A percentile compares a stretch with the other conserved stretches of the same genome.
These are phyloP conservation scores for Austroboletus niveus DNA, from an alignment of 1,284 basidiomycete species.

Conservation along the genomic window DNA sequence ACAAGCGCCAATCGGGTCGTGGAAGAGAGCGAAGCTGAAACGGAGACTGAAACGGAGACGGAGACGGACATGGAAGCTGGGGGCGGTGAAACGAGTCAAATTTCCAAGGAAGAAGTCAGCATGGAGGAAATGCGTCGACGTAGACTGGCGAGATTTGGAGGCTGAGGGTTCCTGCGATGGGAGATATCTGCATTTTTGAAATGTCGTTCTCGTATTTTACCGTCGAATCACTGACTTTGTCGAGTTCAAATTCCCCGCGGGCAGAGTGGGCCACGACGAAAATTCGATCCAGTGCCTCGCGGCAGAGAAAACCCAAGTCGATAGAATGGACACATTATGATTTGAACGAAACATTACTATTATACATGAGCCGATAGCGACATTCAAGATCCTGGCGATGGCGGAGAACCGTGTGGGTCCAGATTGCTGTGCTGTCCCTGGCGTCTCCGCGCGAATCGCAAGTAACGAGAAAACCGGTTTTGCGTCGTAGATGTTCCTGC, in stretches of 20 bases:
- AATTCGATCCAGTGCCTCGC: too few relatives aligned
- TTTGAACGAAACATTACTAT: not conserved
- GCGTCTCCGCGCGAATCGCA: conserved; percentile 59
- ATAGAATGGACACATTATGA: not conserved
- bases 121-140: conserved; percentile 77
- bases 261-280: too few relatives aligned
- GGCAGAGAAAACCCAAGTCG: too few relatives aligned
- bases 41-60: conserved; percentile 18
- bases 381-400: conserved; percentile 9
- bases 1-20: conserved; percentile 8
- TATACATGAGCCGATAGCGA: not conserved
- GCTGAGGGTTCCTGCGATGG: too few relatives aligned
- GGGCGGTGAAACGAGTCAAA: conserved; percentile 15
- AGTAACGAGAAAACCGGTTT: conserved; percentile 65
- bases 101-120: conserved; percentile 41
- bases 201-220: not conserved
- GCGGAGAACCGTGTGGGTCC: conserved; percentile 24
- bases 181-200: not conserved
- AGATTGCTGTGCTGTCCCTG: conserved; percentile 24
- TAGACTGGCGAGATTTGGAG: conserved; percentile 75
- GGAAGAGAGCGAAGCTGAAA: conserved; percentile 14
- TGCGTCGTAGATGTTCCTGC: conserved; percentile 27
- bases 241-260: too few relatives aligned
- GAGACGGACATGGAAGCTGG: conserved; percentile 25
- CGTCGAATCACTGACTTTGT: not conserved